Conservation (phyloP, 108 stramenopile genomes). For the Nitzschia putrida region DNA sequence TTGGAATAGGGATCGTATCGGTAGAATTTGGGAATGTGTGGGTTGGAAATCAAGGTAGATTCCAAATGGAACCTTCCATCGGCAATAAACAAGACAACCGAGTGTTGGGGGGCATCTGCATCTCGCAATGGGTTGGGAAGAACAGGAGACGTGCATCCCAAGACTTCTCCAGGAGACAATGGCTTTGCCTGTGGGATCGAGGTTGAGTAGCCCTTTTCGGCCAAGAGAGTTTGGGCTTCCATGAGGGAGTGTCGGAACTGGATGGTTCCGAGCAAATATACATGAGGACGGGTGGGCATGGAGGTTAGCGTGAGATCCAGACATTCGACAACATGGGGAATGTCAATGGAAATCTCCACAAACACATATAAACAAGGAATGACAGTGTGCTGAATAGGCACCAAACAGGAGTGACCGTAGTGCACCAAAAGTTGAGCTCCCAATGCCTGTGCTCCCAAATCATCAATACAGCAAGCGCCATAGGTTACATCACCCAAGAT, state of each 20-base stretch:
- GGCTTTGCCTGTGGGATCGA: slow-evolving; percentile 90
- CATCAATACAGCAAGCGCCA: slow-evolving; percentile 99
- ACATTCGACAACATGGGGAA: slow-evolving; percentile 84
- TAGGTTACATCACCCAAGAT: slow-evolving; percentile 98
- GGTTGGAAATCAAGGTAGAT: slow-evolving; percentile 97
- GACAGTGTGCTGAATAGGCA: slow-evolving; percentile 88
- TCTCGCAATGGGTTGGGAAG: slow-evolving; percentile 32
- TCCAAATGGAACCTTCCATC: slow-evolving; percentile 99
- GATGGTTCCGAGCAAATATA: slow-evolving; percentile 71
- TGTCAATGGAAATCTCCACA: slow-evolving; percentile 96
- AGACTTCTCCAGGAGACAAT: slow-evolving; percentile 88
- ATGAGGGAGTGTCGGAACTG: slow-evolving; percentile 92
- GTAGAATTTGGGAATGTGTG: slow-evolving; percentile 71
- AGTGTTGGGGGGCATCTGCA: neutral
- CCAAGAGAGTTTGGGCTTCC: slow-evolving; percentile 55
- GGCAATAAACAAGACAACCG: slow-evolving; percentile 90
- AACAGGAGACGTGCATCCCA: slow-evolving; percentile 96
- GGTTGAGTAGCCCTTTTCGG: slow-evolving; percentile 27
- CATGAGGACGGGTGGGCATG: slow-evolving; percentile 6
- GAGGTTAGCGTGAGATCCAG: slow-evolving; percentile 51
- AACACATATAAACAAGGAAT: slow-evolving; percentile 95
- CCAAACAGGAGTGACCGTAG: slow-evolving; percentile 98
- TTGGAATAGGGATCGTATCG: slow-evolving; percentile 98
- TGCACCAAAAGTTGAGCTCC: slow-evolving; percentile 93
- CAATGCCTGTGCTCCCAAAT: slow-evolving; percentile 87